These are phyloP conservation scores for Fusarium concolor DNA, from an alignment of 2,329 filamentous ascomycete species.

Conservation along the genomic window DNA sequence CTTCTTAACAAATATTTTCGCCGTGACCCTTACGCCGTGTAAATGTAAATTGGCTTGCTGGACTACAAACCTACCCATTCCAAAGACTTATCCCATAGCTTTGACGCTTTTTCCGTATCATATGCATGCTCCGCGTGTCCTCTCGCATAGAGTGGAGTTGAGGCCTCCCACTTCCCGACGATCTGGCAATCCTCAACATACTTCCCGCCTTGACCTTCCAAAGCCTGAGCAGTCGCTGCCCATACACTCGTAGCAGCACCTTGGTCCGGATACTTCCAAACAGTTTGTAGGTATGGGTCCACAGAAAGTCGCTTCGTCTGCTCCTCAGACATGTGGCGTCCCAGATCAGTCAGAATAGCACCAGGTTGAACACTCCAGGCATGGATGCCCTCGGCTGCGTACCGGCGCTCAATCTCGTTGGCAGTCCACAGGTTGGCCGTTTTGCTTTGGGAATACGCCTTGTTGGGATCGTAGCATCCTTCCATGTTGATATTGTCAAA, in stretches of 20 bases:
- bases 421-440: conserved; percentile 18
- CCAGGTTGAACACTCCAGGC: conserved; percentile 12
- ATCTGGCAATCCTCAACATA: conserved; percentile 19
- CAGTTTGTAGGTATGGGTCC: conserved; percentile 3
- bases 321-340: neutral
- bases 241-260: conserved; percentile 12
- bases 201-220: conserved; percentile 5
- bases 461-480: conserved; percentile 4
- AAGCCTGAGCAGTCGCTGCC: neutral
- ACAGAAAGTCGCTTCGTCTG: neutral
- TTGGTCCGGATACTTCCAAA: neutral
- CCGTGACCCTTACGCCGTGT: no score
- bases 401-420: conserved; percentile 6
- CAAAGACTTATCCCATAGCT: neutral
- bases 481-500: conserved; percentile 11
- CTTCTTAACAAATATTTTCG: no score
- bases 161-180: neutral
- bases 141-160: neutral
- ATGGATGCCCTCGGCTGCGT: neutral
- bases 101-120: neutral
- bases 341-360: neutral
- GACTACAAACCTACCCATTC: neutral
- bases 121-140: conserved; percentile 1
- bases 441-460: neutral
- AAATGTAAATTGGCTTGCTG: no score